Base-by-base conservation (phyloP, 257 asterid genomes). In the Primulina tabacum region DNA sequence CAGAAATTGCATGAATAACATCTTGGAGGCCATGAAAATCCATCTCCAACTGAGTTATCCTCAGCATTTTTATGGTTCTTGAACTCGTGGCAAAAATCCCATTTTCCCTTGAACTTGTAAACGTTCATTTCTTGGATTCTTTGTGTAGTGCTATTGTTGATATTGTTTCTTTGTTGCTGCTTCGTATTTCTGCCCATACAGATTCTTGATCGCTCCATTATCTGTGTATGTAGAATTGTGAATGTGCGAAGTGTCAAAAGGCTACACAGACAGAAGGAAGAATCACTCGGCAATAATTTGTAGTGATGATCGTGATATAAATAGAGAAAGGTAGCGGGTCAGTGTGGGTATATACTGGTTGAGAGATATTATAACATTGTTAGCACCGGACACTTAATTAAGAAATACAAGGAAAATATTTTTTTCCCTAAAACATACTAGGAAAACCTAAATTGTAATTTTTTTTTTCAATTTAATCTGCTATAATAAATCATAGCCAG, bases 21-120 rank as follows among this genome's bases (percentile, higher is more conserved):
- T 68, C 96, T 85, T 38, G 97, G 97, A 7, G 97, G 97, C 99
- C 99, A 93, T 62, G 90, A 69, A 69, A 83, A 90, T 20, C 89
- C 89, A 38, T 66, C 82, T 47, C 83, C 88, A 2, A 76, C 78
- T 21, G 80, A 75, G 55, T 83, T 90, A n/a, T 76, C 84, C 24
- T 83, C 84, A 7, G n/a, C 79, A 62, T 21, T 35, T 8, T 11
- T 35, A 4, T 55, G 61, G 7, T 21, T 21, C 18, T 9, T 47
- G 64, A 7, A 28, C 1, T 68, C 52, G 68, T 10, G 56, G 4
- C 58, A 32, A 20, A 29, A 56, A 18, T 68, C 77, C 71, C 80
- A 69, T 38, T 80, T 78, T 28, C 81, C 81, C 76, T 80, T 80
- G 4, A 79, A 58, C 68, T 81, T 78, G 68, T 75, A 76, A 12